Evolutionary conservation across 257 asterid genomes (phyloP), one percentile per base, ranked within the genome.

Genomic region (Paulownia fortunei): DNA sequence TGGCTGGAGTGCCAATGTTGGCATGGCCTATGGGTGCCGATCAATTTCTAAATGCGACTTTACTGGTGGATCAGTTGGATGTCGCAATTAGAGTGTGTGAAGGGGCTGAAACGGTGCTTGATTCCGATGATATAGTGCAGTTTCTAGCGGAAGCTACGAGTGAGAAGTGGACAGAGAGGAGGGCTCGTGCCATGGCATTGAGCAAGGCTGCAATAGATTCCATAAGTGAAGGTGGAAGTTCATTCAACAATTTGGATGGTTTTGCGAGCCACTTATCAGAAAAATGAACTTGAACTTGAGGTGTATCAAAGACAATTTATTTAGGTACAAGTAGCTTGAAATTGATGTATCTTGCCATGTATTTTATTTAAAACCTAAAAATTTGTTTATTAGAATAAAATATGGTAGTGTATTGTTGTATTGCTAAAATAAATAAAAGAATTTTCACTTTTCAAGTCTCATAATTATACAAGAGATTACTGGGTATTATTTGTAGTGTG

Each of bases 11-110:
- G 68, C 92, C 95, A 0, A 82, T 92, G 93, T 70, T 92, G 59
- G 82, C 94, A 0, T 93, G 98, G 98, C 95, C 98, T 0, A 93
- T 93, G 98, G 82, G 89, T 0, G 98, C 97, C 0, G 98, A 94
- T 32, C 96, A 94, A 41, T 94, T 62, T 30, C 2, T 81, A 12
- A 81, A 94, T 16, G 90, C 98, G 0, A 87, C 88, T 6, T 37
- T 92, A 73, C 26, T 94, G 70, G 97, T 87, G 54, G 96, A 92
- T 15, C 83, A 90, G 42, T 55, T 89, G 61, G 85, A 73, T 42
- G 78, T 94, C 1, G 97, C 92, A 1, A 39, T 81, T 39, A 85
- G 89, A 66, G 89, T 88, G 16, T 88, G 96, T 49, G 94, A 92
- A 42, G 97, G 97, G 76, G 89, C 32, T 0, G 69, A 84, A 13